phyloP scores from a whole-genome alignment of 306 rosid genomes.

The Amphicarpaea edgeworthii region DNA sequence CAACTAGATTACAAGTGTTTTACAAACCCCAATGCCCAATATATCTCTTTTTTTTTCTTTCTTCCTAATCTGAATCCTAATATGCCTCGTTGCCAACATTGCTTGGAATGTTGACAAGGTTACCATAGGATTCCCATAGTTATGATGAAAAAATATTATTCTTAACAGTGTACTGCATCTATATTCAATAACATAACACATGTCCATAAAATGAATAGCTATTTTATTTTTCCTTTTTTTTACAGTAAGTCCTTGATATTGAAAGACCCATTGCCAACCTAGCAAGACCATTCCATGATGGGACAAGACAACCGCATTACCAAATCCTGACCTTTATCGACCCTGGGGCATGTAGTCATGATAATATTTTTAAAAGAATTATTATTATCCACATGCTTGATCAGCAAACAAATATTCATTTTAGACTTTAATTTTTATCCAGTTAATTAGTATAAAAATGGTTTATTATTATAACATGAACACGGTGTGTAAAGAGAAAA shows the following conservation, averaged over 20 bases:
- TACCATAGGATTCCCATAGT: constrained; percentile 38
- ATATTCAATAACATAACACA: constrained; percentile 11
- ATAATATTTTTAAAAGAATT: neutral
- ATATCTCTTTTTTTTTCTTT: too few species aligned
- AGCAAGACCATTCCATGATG: constrained; percentile 21
- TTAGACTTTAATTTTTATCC: too few species aligned
- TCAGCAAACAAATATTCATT: neutral
- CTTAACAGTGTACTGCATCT: constrained; percentile 6
- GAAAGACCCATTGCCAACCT: constrained; percentile 30
- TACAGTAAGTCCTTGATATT: neutral
- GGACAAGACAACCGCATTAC: constrained; percentile 13
- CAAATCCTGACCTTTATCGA: neutral
- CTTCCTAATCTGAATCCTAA: too few species aligned
- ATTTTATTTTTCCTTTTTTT: neutral
- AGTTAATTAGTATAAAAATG: too few species aligned
- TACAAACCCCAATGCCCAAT: too few species aligned
- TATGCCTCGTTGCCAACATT: neutral
- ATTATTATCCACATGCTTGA: neutral
- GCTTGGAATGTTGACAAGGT: neutral
- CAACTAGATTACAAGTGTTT: too few species aligned
- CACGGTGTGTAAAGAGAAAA: too few species aligned
- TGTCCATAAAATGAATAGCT: constrained; percentile 8
- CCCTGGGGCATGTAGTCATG: neutral
- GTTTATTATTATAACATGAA: too few species aligned
- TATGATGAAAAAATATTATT: constrained; percentile 34